These are phyloP conservation scores for Apiotrichum akiyoshidainum DNA, from an alignment of 1,284 basidiomycete species.

Conservation along the genomic window DNA sequence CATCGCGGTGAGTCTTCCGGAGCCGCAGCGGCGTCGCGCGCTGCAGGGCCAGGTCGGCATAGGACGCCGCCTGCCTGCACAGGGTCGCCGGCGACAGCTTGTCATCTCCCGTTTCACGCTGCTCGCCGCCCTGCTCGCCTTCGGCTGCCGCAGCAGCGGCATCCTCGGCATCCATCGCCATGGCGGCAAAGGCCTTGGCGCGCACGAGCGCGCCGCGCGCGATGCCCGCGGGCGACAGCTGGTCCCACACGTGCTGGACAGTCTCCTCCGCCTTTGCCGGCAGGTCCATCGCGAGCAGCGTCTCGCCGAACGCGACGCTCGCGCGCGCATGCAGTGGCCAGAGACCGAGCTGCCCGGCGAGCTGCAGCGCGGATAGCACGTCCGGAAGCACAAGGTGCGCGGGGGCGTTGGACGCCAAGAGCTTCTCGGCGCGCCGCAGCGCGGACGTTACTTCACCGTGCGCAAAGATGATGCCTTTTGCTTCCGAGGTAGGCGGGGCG, in stretches of 20 bases:
- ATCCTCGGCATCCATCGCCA: constrained; percentile 16
- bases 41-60: constrained; percentile 7
- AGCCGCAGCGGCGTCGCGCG: constrained; percentile 4
- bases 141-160: neutral
- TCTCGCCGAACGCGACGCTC: constrained; percentile 33
- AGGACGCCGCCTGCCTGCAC: neutral
- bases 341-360: constrained; percentile 30
- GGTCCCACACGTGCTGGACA: constrained; percentile 21
- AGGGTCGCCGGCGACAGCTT: neutral
- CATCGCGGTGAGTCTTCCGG: neutral
- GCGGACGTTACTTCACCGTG: constrained; percentile 26
- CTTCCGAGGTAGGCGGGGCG: constrained; percentile 3
- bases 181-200: constrained; percentile 33
- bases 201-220: constrained; percentile 30
- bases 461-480: constrained; percentile 23
- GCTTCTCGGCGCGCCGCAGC: constrained; percentile 25
- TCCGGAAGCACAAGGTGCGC: constrained; percentile 35
- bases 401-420: constrained; percentile 25
- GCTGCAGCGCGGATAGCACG: constrained; percentile 34
- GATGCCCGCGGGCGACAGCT: constrained; percentile 26
- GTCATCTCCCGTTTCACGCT: neutral
- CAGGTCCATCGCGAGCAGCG: constrained; percentile 39
- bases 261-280: constrained; percentile 29
- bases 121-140: neutral
- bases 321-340: constrained; percentile 40